Conservation (phyloP, 345 rosid genomes). For the Eucalyptus grandis region DNA sequence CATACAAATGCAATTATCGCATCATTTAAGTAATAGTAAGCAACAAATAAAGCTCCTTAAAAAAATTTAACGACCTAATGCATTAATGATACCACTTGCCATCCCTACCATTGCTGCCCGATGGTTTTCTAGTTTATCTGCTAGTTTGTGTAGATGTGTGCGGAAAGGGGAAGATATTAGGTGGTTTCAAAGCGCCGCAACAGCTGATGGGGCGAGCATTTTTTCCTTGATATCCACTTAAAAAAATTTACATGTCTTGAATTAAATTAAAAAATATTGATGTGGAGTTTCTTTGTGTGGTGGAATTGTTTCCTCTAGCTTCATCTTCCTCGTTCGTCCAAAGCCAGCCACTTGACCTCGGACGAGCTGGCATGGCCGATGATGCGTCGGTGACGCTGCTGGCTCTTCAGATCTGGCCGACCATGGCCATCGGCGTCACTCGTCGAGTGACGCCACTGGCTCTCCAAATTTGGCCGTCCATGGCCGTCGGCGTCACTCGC, state of each 20-base stretch:
- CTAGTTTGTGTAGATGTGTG: fast-evolving
- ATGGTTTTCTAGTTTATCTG: too few species aligned
- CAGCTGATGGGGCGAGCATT: fast-evolving
- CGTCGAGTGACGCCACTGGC: fast-evolving
- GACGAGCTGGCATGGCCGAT: not conserved
- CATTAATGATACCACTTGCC: not conserved
- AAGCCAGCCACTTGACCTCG: not conserved
- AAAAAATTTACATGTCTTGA: too few species aligned
- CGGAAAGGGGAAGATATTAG: fast-evolving
- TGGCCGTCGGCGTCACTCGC: fast-evolving
- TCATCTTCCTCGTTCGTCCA: not conserved
- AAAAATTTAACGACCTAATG: not conserved
- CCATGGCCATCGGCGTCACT: too few species aligned
- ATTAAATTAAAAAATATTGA: too few species aligned
- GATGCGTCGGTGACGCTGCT: too few species aligned
- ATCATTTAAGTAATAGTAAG: not conserved
- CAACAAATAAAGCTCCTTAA: not conserved
- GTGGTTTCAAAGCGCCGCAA: fast-evolving
- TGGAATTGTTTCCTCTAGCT: not conserved
- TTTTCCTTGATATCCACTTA: too few species aligned
- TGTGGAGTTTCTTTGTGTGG: too few species aligned
- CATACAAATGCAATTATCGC: not conserved
- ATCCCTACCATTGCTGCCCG: too few species aligned
- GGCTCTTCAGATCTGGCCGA: too few species aligned
- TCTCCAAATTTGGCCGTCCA: too few species aligned